Evolutionary conservation across 371 early-diverging fungal genomes (phyloP).

Genomic region (Apophysomyces elegans): DNA sequence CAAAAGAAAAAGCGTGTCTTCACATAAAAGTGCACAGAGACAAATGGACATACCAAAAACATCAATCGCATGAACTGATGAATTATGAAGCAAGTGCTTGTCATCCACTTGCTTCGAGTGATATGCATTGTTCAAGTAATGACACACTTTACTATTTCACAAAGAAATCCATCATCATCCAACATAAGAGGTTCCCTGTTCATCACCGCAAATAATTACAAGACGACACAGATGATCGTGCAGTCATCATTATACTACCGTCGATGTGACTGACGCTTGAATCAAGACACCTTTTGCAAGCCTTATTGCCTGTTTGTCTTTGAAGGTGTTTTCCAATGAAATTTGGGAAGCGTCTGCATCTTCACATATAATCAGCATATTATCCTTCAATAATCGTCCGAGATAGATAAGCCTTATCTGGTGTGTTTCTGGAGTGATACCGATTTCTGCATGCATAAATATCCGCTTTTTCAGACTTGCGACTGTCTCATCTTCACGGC

Average conservation of each 20-base stretch:
- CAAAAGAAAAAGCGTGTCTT: no score
- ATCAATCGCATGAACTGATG: neutral
- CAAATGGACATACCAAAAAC: no score
- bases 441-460: slow-evolving; percentile 23
- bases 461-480: slow-evolving; percentile 32
- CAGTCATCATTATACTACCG: neutral
- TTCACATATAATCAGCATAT: slow-evolving; percentile 23
- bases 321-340: slow-evolving; percentile 10
- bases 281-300: slow-evolving; percentile 30
- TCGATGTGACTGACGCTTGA: slow-evolving; percentile 32
- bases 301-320: slow-evolving; percentile 11
- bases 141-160: neutral
- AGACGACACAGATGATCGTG: no score
- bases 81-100: neutral
- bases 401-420: slow-evolving; percentile 40
- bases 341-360: slow-evolving; percentile 12
- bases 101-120: neutral
- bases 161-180: no score
- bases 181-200: no score
- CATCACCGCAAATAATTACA: no score
- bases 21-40: no score
- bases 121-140: no score
- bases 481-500: slow-evolving; percentile 31
- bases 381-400: slow-evolving; percentile 38
- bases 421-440: slow-evolving; percentile 28